Percentiles rank a stretch among this genome's conserved stretches.
These are phyloP conservation scores for Pseudophaeomoniella oleicola DNA, from an alignment of 2,329 filamentous ascomycete species.

Conservation along the genomic window DNA sequence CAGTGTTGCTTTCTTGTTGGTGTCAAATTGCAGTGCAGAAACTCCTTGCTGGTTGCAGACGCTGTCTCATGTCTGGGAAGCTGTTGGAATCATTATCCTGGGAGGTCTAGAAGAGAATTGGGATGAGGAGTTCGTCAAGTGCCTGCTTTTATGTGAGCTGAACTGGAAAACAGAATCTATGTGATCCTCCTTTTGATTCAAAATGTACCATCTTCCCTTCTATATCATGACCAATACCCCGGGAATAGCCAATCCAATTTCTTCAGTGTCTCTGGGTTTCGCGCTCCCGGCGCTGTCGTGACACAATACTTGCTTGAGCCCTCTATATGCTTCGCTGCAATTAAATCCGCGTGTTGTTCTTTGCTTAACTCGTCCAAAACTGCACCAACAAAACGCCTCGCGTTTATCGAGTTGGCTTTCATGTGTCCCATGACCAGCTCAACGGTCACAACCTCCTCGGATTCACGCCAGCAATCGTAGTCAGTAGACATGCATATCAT, in stretches of 20 bases:
- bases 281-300: constrained; percentile 67
- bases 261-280: constrained; percentile 59
- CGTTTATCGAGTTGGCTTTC: constrained; percentile 83
- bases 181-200: no score
- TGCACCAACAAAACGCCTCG: constrained; percentile 67
- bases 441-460: constrained; percentile 69
- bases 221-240: constrained; percentile 40
- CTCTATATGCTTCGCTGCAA: constrained; percentile 68
- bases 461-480: constrained; percentile 93
- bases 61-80: no score
- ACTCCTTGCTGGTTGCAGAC: no score
- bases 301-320: constrained; percentile 65
- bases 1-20: no score
- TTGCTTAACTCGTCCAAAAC: constrained; percentile 76
- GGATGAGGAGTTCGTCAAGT: no score
- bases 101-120: no score
- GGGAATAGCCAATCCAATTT: constrained; percentile 81
- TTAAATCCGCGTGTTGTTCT: constrained; percentile 59
- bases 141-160: no score
- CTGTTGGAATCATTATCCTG: no score
- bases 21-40: no score
- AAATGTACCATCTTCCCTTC: no score
- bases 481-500: constrained; percentile 99
- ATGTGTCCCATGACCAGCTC: constrained; percentile 97
- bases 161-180: no score